Percentiles rank a stretch among this genome's conserved stretches.
phyloP scores from a whole-genome alignment of 805 yeast species.

The Hanseniaspora pseudoguilliermondii region DNA sequence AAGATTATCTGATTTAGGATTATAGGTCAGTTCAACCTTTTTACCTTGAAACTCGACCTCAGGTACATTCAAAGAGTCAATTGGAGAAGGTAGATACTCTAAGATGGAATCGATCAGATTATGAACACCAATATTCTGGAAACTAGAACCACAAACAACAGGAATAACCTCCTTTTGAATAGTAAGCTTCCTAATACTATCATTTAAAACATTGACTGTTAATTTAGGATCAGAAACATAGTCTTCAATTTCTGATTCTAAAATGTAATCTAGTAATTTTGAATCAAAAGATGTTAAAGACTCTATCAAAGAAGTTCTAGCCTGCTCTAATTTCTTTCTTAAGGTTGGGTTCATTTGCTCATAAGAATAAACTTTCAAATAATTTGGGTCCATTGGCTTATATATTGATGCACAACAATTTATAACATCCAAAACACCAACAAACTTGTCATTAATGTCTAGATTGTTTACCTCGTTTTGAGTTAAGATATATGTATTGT shows the following conservation, averaged over 20 bases:
- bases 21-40: slow-evolving; percentile 24
- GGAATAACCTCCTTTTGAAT: slow-evolving; percentile 51
- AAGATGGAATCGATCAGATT: slow-evolving; percentile 78
- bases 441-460: slow-evolving; percentile 25
- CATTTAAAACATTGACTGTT: slow-evolving; percentile 39
- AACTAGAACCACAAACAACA: slow-evolving; percentile 85
- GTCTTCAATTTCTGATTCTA: slow-evolving; percentile 54
- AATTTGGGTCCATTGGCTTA: slow-evolving; percentile 26
- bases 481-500: neutral
- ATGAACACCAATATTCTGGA: slow-evolving; percentile 86
- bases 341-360: slow-evolving; percentile 44
- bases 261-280: slow-evolving; percentile 55
- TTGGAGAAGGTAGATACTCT: slow-evolving; percentile 70
- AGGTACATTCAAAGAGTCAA: slow-evolving; percentile 48
- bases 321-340: slow-evolving; percentile 34
- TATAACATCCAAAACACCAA: slow-evolving; percentile 49
- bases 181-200: slow-evolving; percentile 55
- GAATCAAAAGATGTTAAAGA: slow-evolving; percentile 78
- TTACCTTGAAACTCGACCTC: slow-evolving; percentile 24
- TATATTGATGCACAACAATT: slow-evolving; percentile 41
- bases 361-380: slow-evolving; percentile 29
- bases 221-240: slow-evolving; percentile 40
- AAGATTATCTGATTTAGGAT: slow-evolving; percentile 36
- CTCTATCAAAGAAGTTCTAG: slow-evolving; percentile 70
- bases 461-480: neutral